A percentile compares a stretch with the other conserved stretches of the same genome.
Conservation (phyloP, 2,329 filamentous ascomycete genomes). For the Botrytis elliptica region DNA sequence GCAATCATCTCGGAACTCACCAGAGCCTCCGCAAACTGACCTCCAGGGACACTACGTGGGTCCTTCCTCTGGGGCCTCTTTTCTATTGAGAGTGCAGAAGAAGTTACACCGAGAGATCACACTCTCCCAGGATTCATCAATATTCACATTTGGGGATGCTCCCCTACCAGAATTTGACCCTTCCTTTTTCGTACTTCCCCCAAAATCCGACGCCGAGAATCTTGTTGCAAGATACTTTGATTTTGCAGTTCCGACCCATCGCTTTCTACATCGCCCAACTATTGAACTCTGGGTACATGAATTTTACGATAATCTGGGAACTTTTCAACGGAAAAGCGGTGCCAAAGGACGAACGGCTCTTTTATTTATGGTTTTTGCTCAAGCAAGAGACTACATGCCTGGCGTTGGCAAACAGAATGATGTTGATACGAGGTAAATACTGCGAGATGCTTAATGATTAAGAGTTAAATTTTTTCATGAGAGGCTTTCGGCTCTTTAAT, state of each 20-base stretch:
- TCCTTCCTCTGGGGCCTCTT: conserved; percentile 48
- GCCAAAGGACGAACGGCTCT: conserved; percentile 43
- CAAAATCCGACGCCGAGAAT: conserved; percentile 25
- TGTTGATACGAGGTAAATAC: conserved; percentile 25
- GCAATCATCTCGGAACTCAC: conserved; percentile 42
- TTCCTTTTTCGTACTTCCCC: conserved; percentile 44
- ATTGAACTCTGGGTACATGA: conserved; percentile 50
- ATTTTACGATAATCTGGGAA: conserved; percentile 47
- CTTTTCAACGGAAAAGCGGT: conserved; percentile 43
- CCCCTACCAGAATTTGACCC: conserved; percentile 47
- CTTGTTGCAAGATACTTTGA: conserved; percentile 56
- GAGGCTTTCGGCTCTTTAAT: neutral
- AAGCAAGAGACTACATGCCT: conserved; percentile 44
- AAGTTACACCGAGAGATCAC: conserved; percentile 45
- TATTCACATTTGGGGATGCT: conserved; percentile 37
- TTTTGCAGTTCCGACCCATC: conserved; percentile 58
- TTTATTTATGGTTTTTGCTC: conserved; percentile 52
- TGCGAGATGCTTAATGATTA: neutral
- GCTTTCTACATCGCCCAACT: conserved; percentile 55
- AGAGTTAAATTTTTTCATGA: neutral
- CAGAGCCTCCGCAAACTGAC: conserved; percentile 48
- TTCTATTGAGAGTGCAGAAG: conserved; percentile 51
- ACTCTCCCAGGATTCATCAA: conserved; percentile 44
- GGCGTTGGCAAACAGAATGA: conserved; percentile 5
- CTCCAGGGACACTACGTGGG: conserved; percentile 49